Evolutionary conservation across 2,329 filamentous ascomycete genomes (phyloP).

Genomic region (Neoarthrinium moseri): DNA sequence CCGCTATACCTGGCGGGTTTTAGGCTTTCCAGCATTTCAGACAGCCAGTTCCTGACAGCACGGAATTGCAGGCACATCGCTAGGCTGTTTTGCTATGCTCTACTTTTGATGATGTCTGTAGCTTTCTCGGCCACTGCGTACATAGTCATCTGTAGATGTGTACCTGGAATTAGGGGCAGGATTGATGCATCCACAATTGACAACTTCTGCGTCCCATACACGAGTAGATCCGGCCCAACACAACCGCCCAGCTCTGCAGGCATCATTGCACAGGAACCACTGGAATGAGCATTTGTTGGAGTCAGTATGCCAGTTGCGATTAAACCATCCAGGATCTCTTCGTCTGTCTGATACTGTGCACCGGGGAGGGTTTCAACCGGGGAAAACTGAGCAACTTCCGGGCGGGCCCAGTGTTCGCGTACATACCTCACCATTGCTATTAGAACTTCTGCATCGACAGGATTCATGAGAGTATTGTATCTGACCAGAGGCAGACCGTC

Average conservation of each 20-base stretch:
- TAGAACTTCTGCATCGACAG: slow-evolving; percentile 50
- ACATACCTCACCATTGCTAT: slow-evolving; percentile 35
- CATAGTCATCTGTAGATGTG: slow-evolving; percentile 28
- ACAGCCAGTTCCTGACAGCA: too few species aligned
- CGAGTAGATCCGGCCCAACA: slow-evolving; percentile 28
- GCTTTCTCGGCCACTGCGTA: slow-evolving; percentile 30
- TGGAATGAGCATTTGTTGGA: slow-evolving; percentile 24
- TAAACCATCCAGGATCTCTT: slow-evolving; percentile 25
- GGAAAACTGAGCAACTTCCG: slow-evolving; percentile 28
- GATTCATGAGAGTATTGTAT: slow-evolving; percentile 40
- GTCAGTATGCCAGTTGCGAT: slow-evolving; percentile 16
- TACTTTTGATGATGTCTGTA: slow-evolving; percentile 27
- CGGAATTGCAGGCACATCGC: too few species aligned
- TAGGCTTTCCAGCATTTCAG: too few species aligned
- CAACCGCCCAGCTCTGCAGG: slow-evolving; percentile 31
- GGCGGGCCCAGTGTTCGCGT: slow-evolving; percentile 27
- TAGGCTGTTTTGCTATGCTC: too few species aligned
- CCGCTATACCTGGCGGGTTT: too few species aligned
- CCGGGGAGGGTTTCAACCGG: slow-evolving; percentile 35
- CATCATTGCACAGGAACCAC: slow-evolving; percentile 31
- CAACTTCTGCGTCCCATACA: slow-evolving; percentile 31
- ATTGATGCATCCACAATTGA: slow-evolving; percentile 35
- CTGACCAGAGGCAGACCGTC: slow-evolving; percentile 47
- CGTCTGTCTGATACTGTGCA: slow-evolving; percentile 21
- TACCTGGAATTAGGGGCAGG: slow-evolving; percentile 31